Conservation (phyloP, 768 basidiomycete genomes). For the Harrya chromipes region DNA sequence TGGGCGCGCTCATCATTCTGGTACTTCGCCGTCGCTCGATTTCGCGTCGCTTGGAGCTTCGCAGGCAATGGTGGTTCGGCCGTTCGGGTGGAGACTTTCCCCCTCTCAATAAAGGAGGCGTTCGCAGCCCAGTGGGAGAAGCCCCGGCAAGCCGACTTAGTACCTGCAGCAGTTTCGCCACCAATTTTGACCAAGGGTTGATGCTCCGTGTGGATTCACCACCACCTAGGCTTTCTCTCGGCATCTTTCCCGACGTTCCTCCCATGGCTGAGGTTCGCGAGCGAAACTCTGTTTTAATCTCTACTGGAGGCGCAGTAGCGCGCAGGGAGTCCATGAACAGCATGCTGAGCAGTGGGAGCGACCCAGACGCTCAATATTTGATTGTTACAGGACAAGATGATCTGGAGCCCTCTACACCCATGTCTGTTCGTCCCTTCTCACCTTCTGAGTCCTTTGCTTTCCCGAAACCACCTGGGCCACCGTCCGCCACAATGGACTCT, state of each 20-base stretch:
- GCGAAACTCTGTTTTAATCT: constrained; percentile 22
- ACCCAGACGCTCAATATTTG: constrained; percentile 41
- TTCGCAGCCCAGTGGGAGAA: constrained; percentile 11
- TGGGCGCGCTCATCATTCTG: constrained; percentile 38
- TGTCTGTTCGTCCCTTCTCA: constrained; percentile 65
- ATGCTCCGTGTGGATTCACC: constrained; percentile 23
- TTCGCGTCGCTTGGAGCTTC: constrained; percentile 40
- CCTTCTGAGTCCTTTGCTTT: constrained; percentile 67
- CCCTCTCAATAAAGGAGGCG: constrained; percentile 9
- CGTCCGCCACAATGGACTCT: neutral
- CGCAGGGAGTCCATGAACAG: constrained; percentile 41
- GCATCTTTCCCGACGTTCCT: constrained; percentile 40
- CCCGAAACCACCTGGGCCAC: constrained; percentile 53
- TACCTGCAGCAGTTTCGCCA: constrained; percentile 62
- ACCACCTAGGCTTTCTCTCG: constrained; percentile 7
- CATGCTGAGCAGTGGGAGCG: constrained; percentile 35
- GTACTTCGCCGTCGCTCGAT: constrained; percentile 46
- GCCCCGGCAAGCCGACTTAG: constrained; percentile 26
- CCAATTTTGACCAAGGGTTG: constrained; percentile 49
- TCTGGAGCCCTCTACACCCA: constrained; percentile 40
- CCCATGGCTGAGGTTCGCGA: constrained; percentile 56
- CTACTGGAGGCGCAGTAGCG: constrained; percentile 22
- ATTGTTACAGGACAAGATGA: constrained; percentile 23
- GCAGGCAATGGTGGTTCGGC: constrained; percentile 45
- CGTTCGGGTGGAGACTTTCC: constrained; percentile 9